phyloP scores from a whole-genome alignment of 2,329 filamentous ascomycete genomes.

The Metarhizium robertsii region DNA sequence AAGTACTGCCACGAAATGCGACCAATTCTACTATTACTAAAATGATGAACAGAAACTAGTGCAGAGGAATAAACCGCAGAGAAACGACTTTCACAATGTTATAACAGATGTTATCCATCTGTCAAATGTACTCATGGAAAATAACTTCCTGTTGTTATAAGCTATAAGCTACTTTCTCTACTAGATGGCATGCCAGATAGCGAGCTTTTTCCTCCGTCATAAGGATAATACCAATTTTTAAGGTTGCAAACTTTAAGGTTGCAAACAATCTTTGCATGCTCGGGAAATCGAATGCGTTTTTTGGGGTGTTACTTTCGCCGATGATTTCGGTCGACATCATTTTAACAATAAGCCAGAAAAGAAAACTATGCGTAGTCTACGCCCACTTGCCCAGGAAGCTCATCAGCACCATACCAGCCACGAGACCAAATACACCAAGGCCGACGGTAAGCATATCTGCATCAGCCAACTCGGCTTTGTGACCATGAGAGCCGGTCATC shows the following conservation, averaged over 20 bases:
- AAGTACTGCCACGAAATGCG: slow-evolving; percentile 22
- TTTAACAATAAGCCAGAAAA: not conserved
- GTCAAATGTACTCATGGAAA: not conserved
- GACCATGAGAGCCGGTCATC: slow-evolving; percentile 39
- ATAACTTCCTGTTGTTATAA: not conserved
- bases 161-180: not conserved
- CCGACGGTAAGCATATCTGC: slow-evolving; percentile 38
- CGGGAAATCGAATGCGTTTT: not conserved
- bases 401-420: slow-evolving; percentile 60
- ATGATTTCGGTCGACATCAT: not conserved
- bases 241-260: not conserved
- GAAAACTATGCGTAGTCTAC: slow-evolving; percentile 21
- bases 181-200: not conserved
- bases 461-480: slow-evolving; percentile 40
- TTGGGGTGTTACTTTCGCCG: not conserved
- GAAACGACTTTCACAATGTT: not conserved
- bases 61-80: not conserved
- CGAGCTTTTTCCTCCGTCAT: not conserved
- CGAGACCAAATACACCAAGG: slow-evolving; percentile 42
- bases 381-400: slow-evolving; percentile 69
- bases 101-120: not conserved
- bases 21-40: slow-evolving; percentile 15
- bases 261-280: not conserved
- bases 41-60: not conserved
- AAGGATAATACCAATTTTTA: not conserved